phyloP scores from a whole-genome alignment of 2,329 filamentous ascomycete genomes.

The Malbranchea zuffiana region DNA sequence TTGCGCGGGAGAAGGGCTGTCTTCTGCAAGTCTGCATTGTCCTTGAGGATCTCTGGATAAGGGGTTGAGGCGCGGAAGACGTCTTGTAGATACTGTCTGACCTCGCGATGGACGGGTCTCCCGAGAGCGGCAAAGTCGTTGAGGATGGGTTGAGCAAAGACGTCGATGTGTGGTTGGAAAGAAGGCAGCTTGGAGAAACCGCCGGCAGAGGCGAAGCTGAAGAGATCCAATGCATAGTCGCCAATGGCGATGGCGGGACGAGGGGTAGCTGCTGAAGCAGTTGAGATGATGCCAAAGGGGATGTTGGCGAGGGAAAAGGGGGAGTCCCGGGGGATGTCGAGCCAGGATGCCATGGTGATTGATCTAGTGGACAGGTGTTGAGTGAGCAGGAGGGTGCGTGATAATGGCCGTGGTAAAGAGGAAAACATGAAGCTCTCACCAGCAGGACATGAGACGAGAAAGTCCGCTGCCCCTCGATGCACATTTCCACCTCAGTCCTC shows the following conservation, averaged over 20 bases:
- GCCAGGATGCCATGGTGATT: constrained; percentile 40
- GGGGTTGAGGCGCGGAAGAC: constrained; percentile 52
- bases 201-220: constrained; percentile 47
- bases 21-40: constrained; percentile 48
- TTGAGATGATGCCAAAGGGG: constrained; percentile 72
- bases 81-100: constrained; percentile 57
- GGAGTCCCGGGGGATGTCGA: constrained; percentile 48
- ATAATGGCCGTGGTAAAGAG: too few species aligned
- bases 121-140: constrained; percentile 67
- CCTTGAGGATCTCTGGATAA: constrained; percentile 50
- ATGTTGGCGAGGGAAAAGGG: constrained; percentile 71
- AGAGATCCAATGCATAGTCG: constrained; percentile 58
- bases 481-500: too few species aligned
- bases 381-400: constrained; percentile 6
- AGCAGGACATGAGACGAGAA: too few species aligned
- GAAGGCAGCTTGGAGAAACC: constrained; percentile 50
- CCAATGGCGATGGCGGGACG: constrained; percentile 64
- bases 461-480: too few species aligned
- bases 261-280: constrained; percentile 43
- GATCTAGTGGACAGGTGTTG: not conserved
- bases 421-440: too few species aligned
- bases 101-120: constrained; percentile 54
- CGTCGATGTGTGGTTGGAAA: constrained; percentile 46
- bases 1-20: constrained; percentile 49
- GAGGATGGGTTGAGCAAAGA: constrained; percentile 55